Evolutionary conservation across 1,284 basidiomycete genomes (phyloP).

Genomic region (Ceratobasidium sp.): DNA sequence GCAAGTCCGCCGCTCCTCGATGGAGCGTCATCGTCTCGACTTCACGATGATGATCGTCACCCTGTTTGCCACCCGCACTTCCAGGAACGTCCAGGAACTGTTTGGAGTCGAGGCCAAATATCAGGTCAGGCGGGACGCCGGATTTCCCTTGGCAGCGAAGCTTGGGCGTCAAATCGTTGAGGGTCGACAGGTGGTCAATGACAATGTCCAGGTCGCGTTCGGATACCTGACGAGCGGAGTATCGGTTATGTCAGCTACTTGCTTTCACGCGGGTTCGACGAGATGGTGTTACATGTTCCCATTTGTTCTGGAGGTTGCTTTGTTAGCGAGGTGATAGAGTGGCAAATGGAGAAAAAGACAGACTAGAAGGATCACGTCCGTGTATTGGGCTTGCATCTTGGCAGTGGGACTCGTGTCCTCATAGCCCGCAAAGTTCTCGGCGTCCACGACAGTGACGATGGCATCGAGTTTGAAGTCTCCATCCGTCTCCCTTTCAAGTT

Average conservation of each 20-base stretch:
- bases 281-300: conserved; percentile 68
- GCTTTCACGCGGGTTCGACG: background rate
- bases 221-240: conserved; percentile 59
- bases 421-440: conserved; percentile 89
- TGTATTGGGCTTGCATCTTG: conserved; percentile 93
- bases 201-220: conserved; percentile 83
- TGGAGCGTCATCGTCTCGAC: conserved; percentile 81
- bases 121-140: conserved; percentile 77
- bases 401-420: conserved; percentile 91
- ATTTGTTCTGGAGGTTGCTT: conserved; percentile 75
- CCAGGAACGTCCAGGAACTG: conserved; percentile 65
- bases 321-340: background rate
- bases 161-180: conserved; percentile 90
- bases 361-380: conserved; percentile 87
- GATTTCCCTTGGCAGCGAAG: conserved; percentile 73
- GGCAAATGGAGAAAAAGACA: conserved; percentile 53
- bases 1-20: conserved; percentile 58
- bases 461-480: conserved; percentile 86
- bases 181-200: conserved; percentile 85
- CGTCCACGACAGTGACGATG: conserved; percentile 89
- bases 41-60: conserved; percentile 74
- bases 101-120: conserved; percentile 87
- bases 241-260: background rate
- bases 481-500: conserved; percentile 81
- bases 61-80: conserved; percentile 46